Evolutionary conservation across 139 green algal genomes (phyloP).

Genomic region (Deuterostichococcus epilithicus): DNA sequence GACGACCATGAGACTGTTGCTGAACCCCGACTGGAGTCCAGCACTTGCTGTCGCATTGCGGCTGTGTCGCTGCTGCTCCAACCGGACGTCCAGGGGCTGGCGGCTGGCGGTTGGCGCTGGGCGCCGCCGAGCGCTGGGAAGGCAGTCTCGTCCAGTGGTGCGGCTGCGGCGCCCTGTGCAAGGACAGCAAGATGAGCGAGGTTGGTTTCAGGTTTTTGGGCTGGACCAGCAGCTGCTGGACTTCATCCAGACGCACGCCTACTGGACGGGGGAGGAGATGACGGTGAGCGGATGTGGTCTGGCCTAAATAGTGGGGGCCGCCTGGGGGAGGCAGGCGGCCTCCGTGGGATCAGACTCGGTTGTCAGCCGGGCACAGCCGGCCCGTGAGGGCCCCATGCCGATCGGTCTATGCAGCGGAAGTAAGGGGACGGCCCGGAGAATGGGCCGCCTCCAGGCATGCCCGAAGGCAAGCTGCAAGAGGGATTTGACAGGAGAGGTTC

Average conservation of each 20-base stretch:
- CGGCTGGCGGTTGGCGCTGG: too few species aligned
- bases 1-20: background rate
- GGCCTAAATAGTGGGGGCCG: background rate
- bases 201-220: too few species aligned
- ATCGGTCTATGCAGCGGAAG: background rate
- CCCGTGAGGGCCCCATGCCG: too few species aligned
- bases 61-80: background rate
- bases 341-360: conserved; percentile 2
- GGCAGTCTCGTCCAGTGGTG: too few species aligned
- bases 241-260: too few species aligned
- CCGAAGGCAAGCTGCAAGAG: background rate
- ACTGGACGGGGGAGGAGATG: too few species aligned
- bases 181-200: background rate
- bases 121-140: too few species aligned
- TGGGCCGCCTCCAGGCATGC: background rate
- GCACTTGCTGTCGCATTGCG: background rate
- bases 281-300: background rate
- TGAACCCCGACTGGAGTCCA: background rate
- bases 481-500: too few species aligned
- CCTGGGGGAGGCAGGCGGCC: background rate
- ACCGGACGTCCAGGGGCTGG: background rate
- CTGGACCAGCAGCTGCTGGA: too few species aligned
- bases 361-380: background rate
- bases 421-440: background rate
- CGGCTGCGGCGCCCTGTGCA: too few species aligned